phyloP scores from a whole-genome alignment of 2,329 filamentous ascomycete species.

The Torrubiella hemipterigena region DNA sequence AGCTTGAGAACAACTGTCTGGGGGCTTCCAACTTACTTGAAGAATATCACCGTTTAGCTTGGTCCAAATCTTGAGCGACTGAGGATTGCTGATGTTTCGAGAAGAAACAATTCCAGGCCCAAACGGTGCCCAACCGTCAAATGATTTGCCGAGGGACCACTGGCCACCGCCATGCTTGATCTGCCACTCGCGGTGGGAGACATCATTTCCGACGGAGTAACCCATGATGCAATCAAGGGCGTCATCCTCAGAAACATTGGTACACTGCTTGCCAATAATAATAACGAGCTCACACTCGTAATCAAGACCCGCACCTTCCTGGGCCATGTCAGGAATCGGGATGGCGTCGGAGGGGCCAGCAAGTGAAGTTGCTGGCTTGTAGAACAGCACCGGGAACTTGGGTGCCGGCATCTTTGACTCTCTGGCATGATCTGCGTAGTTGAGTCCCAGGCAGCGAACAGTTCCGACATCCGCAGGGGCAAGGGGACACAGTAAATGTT shows the following conservation, averaged over 20 bases:
- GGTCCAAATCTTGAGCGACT: constrained; percentile 42
- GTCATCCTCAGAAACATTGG: constrained; percentile 49
- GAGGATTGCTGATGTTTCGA: constrained; percentile 42
- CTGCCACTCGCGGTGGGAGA: constrained; percentile 73
- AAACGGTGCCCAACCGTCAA: constrained; percentile 64
- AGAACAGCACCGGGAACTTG: constrained; percentile 60
- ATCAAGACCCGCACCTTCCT: constrained; percentile 55
- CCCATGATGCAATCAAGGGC: constrained; percentile 65
- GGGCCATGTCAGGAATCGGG: constrained; percentile 52
- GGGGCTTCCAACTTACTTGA: constrained; percentile 35
- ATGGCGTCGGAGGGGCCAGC: constrained; percentile 53
- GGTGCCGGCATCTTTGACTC: constrained; percentile 60
- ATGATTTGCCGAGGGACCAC: constrained; percentile 62
- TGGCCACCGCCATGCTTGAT: constrained; percentile 55
- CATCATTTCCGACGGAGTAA: constrained; percentile 65
- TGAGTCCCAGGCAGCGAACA: constrained; percentile 58
- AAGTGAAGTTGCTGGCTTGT: constrained; percentile 49
- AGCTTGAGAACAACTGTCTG: too few species aligned
- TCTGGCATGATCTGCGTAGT: constrained; percentile 60
- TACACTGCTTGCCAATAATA: constrained; percentile 56
- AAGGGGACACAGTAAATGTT: constrained; percentile 50
- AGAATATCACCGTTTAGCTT: constrained; percentile 46
- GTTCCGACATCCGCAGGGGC: constrained; percentile 50
- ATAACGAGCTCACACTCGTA: constrained; percentile 73
- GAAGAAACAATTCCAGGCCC: constrained; percentile 58